A percentile compares a stretch with the other conserved stretches of the same genome.
These are phyloP conservation scores for Dendrocalamus sinicus DNA, from an alignment of 176 grass and related monocot species.

Conservation along the genomic window DNA sequence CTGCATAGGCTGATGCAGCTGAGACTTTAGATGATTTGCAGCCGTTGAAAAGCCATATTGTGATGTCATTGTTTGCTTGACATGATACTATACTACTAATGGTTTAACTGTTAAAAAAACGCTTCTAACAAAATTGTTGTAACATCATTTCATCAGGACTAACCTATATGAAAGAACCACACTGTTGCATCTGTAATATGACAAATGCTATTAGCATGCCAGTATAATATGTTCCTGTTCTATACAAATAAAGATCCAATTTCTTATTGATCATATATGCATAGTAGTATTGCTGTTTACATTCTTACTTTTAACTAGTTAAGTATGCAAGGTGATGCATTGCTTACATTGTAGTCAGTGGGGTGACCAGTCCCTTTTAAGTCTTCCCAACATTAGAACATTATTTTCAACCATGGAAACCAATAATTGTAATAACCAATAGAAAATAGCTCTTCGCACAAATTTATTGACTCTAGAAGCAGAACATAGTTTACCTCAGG, in stretches of 20 bases:
- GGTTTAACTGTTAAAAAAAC: background rate
- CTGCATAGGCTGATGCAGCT: background rate
- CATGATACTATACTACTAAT: background rate
- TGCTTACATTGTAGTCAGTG: background rate
- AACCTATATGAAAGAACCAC: background rate
- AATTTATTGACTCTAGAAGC: constrained; percentile 20
- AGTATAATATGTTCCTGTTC: constrained; percentile 7
- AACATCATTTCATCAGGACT: constrained; percentile 1
- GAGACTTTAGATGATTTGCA: background rate
- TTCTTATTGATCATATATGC: background rate
- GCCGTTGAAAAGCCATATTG: background rate
- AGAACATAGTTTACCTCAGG: constrained; percentile 62
- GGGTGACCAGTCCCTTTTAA: background rate
- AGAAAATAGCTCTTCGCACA: background rate
- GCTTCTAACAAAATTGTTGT: background rate
- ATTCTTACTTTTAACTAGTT: constrained; percentile 23
- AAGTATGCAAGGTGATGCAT: background rate
- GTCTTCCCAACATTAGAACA: constrained; percentile 10
- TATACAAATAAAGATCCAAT: background rate
- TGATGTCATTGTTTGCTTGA: background rate
- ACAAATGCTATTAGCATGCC: constrained; percentile 8
- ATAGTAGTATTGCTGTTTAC: background rate
- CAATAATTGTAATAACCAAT: constrained; percentile 24
- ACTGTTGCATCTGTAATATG: background rate
- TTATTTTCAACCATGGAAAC: constrained; percentile 34